Evolutionary conservation across 2,329 filamentous ascomycete species (phyloP).

Genomic region (Diaporthe nobilis): DNA sequence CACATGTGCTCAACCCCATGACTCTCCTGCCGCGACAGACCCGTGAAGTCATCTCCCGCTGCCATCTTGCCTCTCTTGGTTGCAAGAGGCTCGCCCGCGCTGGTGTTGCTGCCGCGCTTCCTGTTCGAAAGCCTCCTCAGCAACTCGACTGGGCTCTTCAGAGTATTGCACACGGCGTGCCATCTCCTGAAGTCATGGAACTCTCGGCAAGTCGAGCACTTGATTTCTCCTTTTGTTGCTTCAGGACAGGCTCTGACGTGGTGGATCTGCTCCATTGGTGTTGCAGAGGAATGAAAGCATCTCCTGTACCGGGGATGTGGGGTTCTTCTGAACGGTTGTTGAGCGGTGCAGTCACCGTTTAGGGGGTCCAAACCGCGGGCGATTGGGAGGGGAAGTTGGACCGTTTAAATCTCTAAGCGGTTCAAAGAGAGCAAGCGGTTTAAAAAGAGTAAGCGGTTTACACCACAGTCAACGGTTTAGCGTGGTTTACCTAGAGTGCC

Average conservation of each 20-base stretch:
- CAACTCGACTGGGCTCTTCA: constrained; percentile 14
- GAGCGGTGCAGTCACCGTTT: too few species aligned
- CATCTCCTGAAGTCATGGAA: constrained; percentile 21
- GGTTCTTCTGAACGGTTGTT: too few species aligned
- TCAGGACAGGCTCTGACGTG: neutral
- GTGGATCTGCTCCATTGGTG: constrained; percentile 1
- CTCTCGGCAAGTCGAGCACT: neutral
- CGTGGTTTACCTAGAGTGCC: too few species aligned
- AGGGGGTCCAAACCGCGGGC: too few species aligned
- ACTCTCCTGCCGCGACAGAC: neutral
- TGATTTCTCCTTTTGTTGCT: neutral
- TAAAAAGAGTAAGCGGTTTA: too few species aligned
- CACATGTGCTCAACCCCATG: neutral
- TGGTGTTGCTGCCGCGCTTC: neutral
- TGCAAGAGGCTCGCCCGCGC: neutral
- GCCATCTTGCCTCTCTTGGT: constrained; percentile 1
- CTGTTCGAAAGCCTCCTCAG: constrained; percentile 16
- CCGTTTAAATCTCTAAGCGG: too few species aligned
- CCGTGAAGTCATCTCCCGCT: neutral
- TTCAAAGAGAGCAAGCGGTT: too few species aligned
- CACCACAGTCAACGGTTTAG: too few species aligned
- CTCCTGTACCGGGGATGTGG: too few species aligned
- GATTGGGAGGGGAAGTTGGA: too few species aligned
- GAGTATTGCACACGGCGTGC: constrained; percentile 6
- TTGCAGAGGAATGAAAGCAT: constrained; percentile 2